Base-by-base conservation (phyloP, 805 yeast genomes). In the Ogataea populi-albae region DNA sequence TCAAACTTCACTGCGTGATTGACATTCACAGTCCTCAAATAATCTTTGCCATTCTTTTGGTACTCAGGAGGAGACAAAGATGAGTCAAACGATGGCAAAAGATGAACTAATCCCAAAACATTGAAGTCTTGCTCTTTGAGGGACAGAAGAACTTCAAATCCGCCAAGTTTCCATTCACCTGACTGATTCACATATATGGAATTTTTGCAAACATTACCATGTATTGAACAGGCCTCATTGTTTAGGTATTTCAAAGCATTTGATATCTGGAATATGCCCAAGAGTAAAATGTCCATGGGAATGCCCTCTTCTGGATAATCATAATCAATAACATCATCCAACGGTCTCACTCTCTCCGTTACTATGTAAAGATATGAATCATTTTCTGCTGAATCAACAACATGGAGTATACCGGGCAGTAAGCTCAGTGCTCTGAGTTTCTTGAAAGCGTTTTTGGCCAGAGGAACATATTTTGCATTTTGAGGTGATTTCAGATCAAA, bases 151-250 rank as follows among this genome's bases (percentile, higher is more conserved):
- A 81, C 57, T 57, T 89, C 97, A 50, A 88, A 78, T 1, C 96
- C 95, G 40, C 84, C 83, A 18, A 89, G 55, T 40, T 77, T 81
- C 91, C 95, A 86, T 52, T 84, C 94, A 10, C 96, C 95, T 11
- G 67, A 53, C 20, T 68, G 72, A 36, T 75, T 81, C 11, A 86
- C 78, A 54, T 65, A 88, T 1, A 89, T 70, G 1, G 84, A 73
- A 26, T 73, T 66, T 14, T 62, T 46, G 39, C 73, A 68, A 9
- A 86, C 45, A 40, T 77, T 77, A 5, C 88, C 91, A 51, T 85
- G 82, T 5, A 82, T 64, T 17, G 81, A 74, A 5, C 66, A 53
- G 23, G 76, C 75, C 40, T 76, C 83, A 17, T 59, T 65, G 45
- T 81, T 80, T 32, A 85, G 65, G 40, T 74, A 78, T 45, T 65